A percentile compares a stretch with the other conserved stretches of the same genome.
Conservation (phyloP, 495 filamentous ascomycete species). For the Penicillium waksmanii region DNA sequence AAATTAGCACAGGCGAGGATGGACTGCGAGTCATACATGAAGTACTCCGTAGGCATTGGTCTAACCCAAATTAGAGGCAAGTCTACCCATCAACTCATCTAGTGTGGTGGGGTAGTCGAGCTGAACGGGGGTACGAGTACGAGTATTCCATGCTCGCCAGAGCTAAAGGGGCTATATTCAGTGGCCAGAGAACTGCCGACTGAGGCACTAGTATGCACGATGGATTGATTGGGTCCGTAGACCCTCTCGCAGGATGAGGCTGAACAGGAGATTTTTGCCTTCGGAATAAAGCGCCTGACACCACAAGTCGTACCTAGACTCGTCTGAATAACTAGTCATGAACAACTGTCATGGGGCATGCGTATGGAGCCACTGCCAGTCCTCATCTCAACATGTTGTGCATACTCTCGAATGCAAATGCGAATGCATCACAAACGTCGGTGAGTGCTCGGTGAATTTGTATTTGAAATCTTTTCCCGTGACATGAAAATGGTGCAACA, state of each 20-base stretch:
- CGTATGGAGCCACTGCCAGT: neutral
- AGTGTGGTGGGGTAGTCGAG: neutral
- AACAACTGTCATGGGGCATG: neutral
- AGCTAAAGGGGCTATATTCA: neutral
- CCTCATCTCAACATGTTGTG: constrained; percentile 1
- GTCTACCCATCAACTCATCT: neutral
- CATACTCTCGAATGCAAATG: neutral
- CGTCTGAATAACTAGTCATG: neutral
- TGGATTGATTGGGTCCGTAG: neutral
- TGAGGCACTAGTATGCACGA: too few species aligned
- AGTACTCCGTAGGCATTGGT: neutral
- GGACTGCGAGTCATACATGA: neutral
- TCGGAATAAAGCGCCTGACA: neutral
- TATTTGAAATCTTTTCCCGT: constrained; percentile 16
- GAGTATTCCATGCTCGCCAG: neutral
- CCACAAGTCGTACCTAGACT: neutral
- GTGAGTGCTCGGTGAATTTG: neutral
- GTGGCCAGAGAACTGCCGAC: too few species aligned
- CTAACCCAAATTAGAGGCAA: neutral
- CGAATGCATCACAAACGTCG: constrained; percentile 5
- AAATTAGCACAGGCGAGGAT: neutral
- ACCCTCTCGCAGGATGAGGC: neutral
- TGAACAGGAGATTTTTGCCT: neutral
- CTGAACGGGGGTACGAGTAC: neutral
- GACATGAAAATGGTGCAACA: constrained; percentile 11